phyloP scores from a whole-genome alignment of 2,329 filamentous ascomycete genomes.

The Talaromyces sp. region DNA sequence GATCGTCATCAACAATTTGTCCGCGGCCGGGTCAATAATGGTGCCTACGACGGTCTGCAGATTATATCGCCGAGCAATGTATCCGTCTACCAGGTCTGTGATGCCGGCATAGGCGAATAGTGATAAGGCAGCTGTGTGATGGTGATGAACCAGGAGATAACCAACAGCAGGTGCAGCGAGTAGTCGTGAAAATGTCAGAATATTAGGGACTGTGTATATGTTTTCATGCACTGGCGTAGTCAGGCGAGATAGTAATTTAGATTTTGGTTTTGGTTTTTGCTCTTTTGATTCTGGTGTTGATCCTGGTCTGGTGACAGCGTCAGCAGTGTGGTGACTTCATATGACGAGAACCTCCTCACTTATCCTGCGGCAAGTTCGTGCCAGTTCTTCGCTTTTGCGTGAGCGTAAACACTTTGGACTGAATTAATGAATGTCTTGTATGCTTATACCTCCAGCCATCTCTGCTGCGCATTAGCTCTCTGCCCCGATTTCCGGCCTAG shows the following conservation, averaged over 20 bases:
- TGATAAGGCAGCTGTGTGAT: conserved; percentile 71
- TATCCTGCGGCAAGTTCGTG: conserved; percentile 1
- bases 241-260: conserved; percentile 33
- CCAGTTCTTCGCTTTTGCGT: conserved; percentile 8
- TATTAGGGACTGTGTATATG: conserved; percentile 94
- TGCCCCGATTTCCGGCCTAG: not conserved
- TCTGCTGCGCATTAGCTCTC: not conserved
- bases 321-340: not conserved
- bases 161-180: conserved; percentile 78
- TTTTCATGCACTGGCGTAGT: conserved; percentile 63
- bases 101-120: conserved; percentile 91
- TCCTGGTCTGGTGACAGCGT: not conserved
- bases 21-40: conserved; percentile 93
- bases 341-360: not conserved
- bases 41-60: conserved; percentile 91
- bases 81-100: conserved; percentile 90
- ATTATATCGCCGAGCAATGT: conserved; percentile 83
- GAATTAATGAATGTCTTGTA: not conserved
- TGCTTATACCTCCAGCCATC: not conserved
- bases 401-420: not conserved
- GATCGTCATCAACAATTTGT: conserved; percentile 94
- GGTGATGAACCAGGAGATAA: conserved; percentile 80
- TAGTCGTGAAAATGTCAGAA: conserved; percentile 83
- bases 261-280: conserved; percentile 19
- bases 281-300: not conserved